Evolutionary conservation across 352 stramenopile genomes (phyloP).

Genomic region (Plasmopara viticola): DNA sequence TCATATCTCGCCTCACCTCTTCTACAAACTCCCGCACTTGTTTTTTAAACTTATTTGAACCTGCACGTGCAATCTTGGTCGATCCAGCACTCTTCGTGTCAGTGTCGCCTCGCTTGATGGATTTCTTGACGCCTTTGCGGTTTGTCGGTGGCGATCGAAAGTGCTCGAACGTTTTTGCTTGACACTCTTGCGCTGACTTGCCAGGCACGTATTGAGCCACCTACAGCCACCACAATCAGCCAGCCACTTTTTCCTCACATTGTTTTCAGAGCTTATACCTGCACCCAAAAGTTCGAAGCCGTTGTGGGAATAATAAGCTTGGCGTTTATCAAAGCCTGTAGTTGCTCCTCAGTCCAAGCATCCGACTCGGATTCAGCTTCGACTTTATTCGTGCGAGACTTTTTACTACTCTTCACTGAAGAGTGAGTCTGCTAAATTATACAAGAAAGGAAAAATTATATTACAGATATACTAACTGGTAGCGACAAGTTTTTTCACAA

Average conservation of each 20-base stretch:
- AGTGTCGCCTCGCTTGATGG: constrained; percentile 17
- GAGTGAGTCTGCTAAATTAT: constrained; percentile 1
- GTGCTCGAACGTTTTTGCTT: constrained; percentile 49
- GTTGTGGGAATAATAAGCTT: constrained; percentile 64
- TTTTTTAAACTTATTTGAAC: constrained; percentile 79
- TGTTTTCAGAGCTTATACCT: constrained; percentile 20
- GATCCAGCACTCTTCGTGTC: constrained; percentile 17
- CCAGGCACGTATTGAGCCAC: constrained; percentile 42
- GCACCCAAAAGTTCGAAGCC: constrained; percentile 54
- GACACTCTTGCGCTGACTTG: constrained; percentile 58
- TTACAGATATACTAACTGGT: neutral
- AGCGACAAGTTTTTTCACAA: constrained; percentile 1
- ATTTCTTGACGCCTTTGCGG: constrained; percentile 25
- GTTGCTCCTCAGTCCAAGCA: constrained; percentile 44
- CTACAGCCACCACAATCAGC: constrained; percentile 5
- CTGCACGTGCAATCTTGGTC: constrained; percentile 54
- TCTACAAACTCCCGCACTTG: constrained; percentile 76
- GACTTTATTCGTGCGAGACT: constrained; percentile 7
- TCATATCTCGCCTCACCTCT: constrained; percentile 17
- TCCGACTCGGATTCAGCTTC: constrained; percentile 25
- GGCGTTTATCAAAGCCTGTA: constrained; percentile 42
- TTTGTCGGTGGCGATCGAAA: constrained; percentile 40
- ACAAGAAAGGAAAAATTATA: neutral
- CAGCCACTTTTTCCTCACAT: neutral
- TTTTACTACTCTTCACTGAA: constrained; percentile 12